Base-by-base conservation (phyloP, 2,329 filamentous ascomycete species). In the Scortechinia acanthostroma region DNA sequence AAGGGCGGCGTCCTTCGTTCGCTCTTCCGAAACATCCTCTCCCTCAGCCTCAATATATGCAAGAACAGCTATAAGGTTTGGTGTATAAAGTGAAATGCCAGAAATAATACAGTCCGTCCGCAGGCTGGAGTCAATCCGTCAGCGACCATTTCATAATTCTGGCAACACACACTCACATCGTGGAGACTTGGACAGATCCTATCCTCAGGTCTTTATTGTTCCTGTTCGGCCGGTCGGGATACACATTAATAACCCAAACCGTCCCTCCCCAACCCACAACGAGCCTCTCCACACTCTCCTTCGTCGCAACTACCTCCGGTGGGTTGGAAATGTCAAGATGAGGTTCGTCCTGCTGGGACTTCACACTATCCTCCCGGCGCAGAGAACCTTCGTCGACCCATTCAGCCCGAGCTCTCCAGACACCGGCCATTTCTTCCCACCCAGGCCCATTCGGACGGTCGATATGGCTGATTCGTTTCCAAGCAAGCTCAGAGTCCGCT, bases 221-320 rank as follows among this genome's bases (percentile, higher is more conserved):
- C 52, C 68, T 76, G 45, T 69, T 72, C 42, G 65, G 58, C 21
- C 70, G 68, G 43, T 76, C 72, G 43, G 75, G 71, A 50, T 73
- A 71, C 15, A 84, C 76, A 54, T 81, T 73, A 48, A 84, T 68
- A 17, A 84, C 65, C 80, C 80, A 84, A 21, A 80, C 76, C 6
- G 77, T 80, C 49, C 80, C 77, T 50, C 80, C 80, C 80, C 80
- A 84, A 3, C 80, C 80, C 17, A 84, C 74, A 17, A 84, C 65
- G 21, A 83, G 60, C 55, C 78, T 81, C 55, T 84, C 80, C 2
- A 49, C 17, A 6, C 6, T 19, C 17, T 59, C 43, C 60, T 10
- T 6, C 20, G 35, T 6, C 35, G 35, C 14, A 40, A 6, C 6
- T 6, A 13, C 6, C 17, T 40, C 17, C 6, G 35, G 35, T 30